Conservation (phyloP, 2,329 filamentous ascomycete genomes). For the Teratosphaeria pseudoeucalypti region DNA sequence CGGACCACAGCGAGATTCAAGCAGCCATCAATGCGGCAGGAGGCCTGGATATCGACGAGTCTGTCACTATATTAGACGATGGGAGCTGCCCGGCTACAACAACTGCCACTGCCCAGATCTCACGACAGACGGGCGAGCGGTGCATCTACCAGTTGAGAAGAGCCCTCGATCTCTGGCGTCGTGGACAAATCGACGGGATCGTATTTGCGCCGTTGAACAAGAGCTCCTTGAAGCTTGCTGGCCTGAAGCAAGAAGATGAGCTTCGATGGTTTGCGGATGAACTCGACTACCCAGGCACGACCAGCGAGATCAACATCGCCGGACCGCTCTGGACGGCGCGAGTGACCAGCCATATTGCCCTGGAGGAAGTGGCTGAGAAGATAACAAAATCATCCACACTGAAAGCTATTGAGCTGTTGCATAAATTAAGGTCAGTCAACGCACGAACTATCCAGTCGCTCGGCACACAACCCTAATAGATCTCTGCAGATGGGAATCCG, state of each 20-base stretch:
- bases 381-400: conserved; percentile 3
- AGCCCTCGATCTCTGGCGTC: conserved; percentile 2
- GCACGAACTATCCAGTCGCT: not conserved
- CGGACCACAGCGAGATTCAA: conserved; percentile 4
- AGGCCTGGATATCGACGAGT: not conserved
- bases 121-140: conserved; percentile 2
- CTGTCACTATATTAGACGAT: conserved; percentile 6
- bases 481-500: conserved; percentile 5
- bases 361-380: conserved; percentile 4
- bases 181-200: conserved; percentile 5
- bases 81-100: conserved; percentile 1
- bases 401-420: conserved; percentile 7
- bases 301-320: conserved; percentile 10
- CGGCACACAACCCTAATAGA: not conserved
- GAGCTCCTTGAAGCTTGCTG: conserved; percentile 9
- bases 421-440: conserved; percentile 1
- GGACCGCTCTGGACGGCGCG: conserved; percentile 7
- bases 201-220: conserved; percentile 10
- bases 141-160: conserved; percentile 7
- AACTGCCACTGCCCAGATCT: not conserved
- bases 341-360: conserved; percentile 7
- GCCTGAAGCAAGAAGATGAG: conserved; percentile 9
- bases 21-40: not conserved
- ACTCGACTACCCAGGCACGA: conserved; percentile 3
- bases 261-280: conserved; percentile 10